Percentiles rank a stretch among this genome's conserved stretches.
These are phyloP conservation scores for Delphinella strobiligena DNA, from an alignment of 2,329 filamentous ascomycete genomes.

Conservation along the genomic window DNA sequence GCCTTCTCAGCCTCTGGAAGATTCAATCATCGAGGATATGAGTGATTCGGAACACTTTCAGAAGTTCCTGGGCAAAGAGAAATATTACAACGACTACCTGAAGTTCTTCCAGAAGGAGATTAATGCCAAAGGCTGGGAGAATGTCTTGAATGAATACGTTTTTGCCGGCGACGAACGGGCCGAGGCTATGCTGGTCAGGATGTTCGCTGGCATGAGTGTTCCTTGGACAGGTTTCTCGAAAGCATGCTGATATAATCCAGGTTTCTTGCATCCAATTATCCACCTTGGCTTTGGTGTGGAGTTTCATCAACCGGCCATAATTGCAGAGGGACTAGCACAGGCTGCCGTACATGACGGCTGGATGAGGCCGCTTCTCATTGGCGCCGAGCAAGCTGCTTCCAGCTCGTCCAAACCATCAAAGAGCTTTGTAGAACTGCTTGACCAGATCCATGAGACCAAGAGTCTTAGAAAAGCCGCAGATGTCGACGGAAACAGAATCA, in stretches of 20 bases:
- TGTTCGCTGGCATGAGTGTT: slow-evolving; percentile 52
- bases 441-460: slow-evolving; percentile 44
- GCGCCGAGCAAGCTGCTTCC: slow-evolving; percentile 35
- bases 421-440: slow-evolving; percentile 47
- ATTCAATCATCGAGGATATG: slow-evolving; percentile 43
- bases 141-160: slow-evolving; percentile 53
- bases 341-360: slow-evolving; percentile 54
- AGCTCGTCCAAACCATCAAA: slow-evolving; percentile 15
- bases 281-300: slow-evolving; percentile 79
- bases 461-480: slow-evolving; percentile 43
- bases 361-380: slow-evolving; percentile 42
- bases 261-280: slow-evolving; percentile 70
- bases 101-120: slow-evolving; percentile 67
- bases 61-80: slow-evolving; percentile 48
- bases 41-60: slow-evolving; percentile 44
- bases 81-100: slow-evolving; percentile 62
- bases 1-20: slow-evolving; percentile 30
- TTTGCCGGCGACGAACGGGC: slow-evolving; percentile 54
- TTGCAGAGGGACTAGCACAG: slow-evolving; percentile 71
- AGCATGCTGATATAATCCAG: too few relatives aligned
- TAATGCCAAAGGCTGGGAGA: slow-evolving; percentile 47
- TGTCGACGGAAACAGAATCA: slow-evolving; percentile 50
- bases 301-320: slow-evolving; percentile 67
- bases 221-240: too few relatives aligned
- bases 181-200: slow-evolving; percentile 55